Evolutionary conservation across 192 early-diverging fungal species (phyloP), one percentile per base, ranked within the genome.

Genomic region (Borealophlyctis nickersoniae): DNA sequence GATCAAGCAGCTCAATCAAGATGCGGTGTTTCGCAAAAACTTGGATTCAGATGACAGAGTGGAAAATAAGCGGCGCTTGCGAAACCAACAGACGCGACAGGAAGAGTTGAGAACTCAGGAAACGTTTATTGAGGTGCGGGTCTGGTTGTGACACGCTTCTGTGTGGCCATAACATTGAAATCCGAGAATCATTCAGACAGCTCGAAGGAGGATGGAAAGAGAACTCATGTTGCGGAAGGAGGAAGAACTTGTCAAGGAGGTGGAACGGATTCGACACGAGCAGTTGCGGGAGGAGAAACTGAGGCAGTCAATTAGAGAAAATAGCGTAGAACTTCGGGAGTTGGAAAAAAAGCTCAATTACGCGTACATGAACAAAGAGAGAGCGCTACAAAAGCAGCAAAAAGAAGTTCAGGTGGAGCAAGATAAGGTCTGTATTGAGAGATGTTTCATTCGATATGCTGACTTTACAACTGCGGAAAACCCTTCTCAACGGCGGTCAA

Each of bases 341-440:
- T 63, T 86, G 14, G 84, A 86, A 61, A 72, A 76, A 49, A 86
- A 86, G 72, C 76, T 86, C 56, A 80, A 81, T 56, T 76, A 82
- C 48, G 84, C 84, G 0, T 86, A 86, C 58, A 82, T 81, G 76
- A 86, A 86, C 68, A 81, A 85, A 58, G 81, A 84, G 61, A 66
- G 84, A 23, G 49, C 76, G 14, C 52, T 82, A 45, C 84, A 86
- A 67, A 60, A 80, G 28, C 71, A 84, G 67, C 73, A 84, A 49
- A 81, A 76, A 71, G 62, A 65, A 28, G 35, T 81, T 62, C 34
- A 67, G 5, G 35, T 52, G 26, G 58, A 76, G 56, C 50, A 53
- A 53, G 52, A 53, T 23, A 53, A 53, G 52, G 52, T 53, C 2
- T 59, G 33, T 13, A n/a, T 54, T 16, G 13, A 49, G n/a, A 45